Conservation (phyloP, 2,329 filamentous ascomycete species). For the Xylaria sp. region DNA sequence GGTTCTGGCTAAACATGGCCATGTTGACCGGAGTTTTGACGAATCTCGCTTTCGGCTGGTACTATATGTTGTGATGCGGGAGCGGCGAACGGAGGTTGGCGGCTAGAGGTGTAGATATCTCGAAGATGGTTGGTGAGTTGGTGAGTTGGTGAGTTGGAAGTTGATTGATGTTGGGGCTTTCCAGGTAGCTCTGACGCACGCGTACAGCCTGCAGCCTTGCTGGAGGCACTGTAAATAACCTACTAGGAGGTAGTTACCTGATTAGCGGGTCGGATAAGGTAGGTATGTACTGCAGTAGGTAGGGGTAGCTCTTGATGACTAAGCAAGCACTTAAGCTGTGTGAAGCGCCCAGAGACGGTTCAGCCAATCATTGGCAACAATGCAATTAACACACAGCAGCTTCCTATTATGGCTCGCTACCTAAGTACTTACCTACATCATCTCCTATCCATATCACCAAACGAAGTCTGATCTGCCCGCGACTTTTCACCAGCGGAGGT, state of each 20-base stretch:
- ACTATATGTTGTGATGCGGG: constrained; percentile 9
- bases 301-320: constrained; percentile 47
- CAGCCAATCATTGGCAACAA: constrained; percentile 11
- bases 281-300: background rate
- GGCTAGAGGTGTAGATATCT: constrained; percentile 18
- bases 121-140: constrained; percentile 33
- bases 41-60: constrained; percentile 20
- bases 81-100: background rate
- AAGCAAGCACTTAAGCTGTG: constrained; percentile 16
- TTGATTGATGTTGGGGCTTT: constrained; percentile 33
- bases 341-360: constrained; percentile 1
- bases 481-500: background rate
- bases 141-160: constrained; percentile 34
- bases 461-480: constrained; percentile 4
- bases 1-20: constrained; percentile 78
- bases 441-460: constrained; percentile 14
- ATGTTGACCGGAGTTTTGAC: constrained; percentile 55
- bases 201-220: constrained; percentile 64
- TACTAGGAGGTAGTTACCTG: background rate
- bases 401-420: background rate
- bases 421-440: background rate
- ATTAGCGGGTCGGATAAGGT: constrained; percentile 12
- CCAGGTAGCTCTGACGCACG: constrained; percentile 43
- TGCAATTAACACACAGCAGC: constrained; percentile 5
- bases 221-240: constrained; percentile 15